Conservation (phyloP, 805 yeast species). For the Yamadazyma insecticola region DNA sequence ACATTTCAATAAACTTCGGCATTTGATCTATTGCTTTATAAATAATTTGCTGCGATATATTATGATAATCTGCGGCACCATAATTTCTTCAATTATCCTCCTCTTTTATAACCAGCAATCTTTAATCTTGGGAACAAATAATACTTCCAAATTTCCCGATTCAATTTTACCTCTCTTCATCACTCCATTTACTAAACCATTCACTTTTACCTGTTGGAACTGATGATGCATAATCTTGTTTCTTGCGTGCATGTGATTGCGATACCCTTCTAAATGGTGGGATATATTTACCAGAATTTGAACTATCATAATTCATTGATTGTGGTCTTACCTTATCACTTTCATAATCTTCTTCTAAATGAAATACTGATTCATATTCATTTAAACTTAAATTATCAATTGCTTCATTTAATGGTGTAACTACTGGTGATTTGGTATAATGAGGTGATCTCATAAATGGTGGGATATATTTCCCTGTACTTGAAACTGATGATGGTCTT, state of each 20-base stretch:
- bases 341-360: constrained; percentile 39
- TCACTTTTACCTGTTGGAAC: constrained; percentile 9
- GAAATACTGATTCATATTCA: constrained; percentile 36
- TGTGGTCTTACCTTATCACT: constrained; percentile 8
- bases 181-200: constrained; percentile 21
- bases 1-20: no score
- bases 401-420: constrained; percentile 32
- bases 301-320: constrained; percentile 10
- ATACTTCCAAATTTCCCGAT: not conserved
- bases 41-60: no score
- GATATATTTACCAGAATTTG: constrained; percentile 50
- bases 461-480: constrained; percentile 36
- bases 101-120: no score
- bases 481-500: constrained; percentile 2
- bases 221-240: not conserved
- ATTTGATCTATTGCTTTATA: no score
- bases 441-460: constrained; percentile 39
- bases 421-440: constrained; percentile 26
- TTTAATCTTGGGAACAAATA: not conserved
- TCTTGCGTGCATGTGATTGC: constrained; percentile 10
- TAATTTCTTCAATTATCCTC: no score
- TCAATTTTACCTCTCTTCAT: no score
- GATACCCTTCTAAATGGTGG: constrained; percentile 70
- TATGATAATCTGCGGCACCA: no score
- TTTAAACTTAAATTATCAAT: constrained; percentile 28